Evolutionary conservation across 2,329 filamentous ascomycete genomes (phyloP).

Genomic region (Aspergillus sp.): DNA sequence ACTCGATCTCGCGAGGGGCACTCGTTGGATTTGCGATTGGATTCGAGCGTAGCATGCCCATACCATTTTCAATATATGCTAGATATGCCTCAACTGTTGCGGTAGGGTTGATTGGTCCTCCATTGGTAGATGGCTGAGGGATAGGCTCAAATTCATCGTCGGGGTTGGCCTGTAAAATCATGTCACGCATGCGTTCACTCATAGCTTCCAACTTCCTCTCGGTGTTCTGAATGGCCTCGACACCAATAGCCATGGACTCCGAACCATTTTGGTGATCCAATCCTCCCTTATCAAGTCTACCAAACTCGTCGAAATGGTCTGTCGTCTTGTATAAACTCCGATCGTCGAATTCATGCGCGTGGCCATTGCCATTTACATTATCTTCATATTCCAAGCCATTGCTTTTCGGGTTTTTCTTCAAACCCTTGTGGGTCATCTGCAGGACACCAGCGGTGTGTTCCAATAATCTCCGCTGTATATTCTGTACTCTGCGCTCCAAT

Average conservation of each 20-base stretch:
- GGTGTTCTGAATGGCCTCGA: slow-evolving; percentile 55
- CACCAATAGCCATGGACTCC: slow-evolving; percentile 12
- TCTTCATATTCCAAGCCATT: slow-evolving; percentile 68
- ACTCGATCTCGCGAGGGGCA: slow-evolving; percentile 1
- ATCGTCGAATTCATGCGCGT: slow-evolving; percentile 66
- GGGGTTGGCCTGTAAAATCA: slow-evolving; percentile 51
- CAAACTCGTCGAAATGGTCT: slow-evolving; percentile 56
- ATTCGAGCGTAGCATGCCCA: slow-evolving; percentile 57
- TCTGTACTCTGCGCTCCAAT: slow-evolving; percentile 71
- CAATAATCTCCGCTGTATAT: slow-evolving; percentile 69
- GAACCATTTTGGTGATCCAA: slow-evolving; percentile 10
- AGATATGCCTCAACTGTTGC: slow-evolving; percentile 53
- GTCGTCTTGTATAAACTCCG: slow-evolving; percentile 66
- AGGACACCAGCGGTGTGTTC: slow-evolving; percentile 91
- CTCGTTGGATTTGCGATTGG: slow-evolving; percentile 4
- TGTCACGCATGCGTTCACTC: slow-evolving; percentile 61
- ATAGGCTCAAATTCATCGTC: slow-evolving; percentile 32
- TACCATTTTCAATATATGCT: slow-evolving; percentile 64
- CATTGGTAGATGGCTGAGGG: slow-evolving; percentile 26
- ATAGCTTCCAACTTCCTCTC: slow-evolving; percentile 64
- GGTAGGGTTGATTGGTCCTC: slow-evolving; percentile 20
- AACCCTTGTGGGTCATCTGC: slow-evolving; percentile 77
- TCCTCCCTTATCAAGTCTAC: slow-evolving; percentile 18
- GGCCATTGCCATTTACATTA: slow-evolving; percentile 54
- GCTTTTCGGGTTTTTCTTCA: slow-evolving; percentile 54